These are phyloP conservation scores for Rutstroemia sp. DNA, from an alignment of 2,329 filamentous ascomycete species.

Conservation along the genomic window DNA sequence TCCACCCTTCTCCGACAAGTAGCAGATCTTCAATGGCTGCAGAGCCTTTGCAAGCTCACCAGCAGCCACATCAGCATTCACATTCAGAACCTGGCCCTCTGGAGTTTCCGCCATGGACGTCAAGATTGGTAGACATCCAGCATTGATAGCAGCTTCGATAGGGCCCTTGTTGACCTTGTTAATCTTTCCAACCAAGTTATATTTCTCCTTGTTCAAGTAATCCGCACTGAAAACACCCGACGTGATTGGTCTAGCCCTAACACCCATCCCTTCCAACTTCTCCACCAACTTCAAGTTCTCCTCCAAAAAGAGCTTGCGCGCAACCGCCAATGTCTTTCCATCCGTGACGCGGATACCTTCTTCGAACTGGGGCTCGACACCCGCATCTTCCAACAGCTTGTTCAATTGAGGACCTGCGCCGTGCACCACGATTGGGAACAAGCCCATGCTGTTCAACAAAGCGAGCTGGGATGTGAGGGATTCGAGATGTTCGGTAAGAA, in stretches of 20 bases:
- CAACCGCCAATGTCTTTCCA: slow-evolving; percentile 85
- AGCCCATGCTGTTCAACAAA: slow-evolving; percentile 88
- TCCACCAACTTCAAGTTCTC: slow-evolving; percentile 92
- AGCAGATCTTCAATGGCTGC: slow-evolving; percentile 94
- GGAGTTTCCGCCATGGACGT: slow-evolving; percentile 94
- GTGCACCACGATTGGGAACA: slow-evolving; percentile 94
- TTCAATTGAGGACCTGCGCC: slow-evolving; percentile 94
- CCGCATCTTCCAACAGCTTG: slow-evolving; percentile 78
- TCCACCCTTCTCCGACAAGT: slow-evolving; percentile 96
- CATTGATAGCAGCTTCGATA: slow-evolving; percentile 84
- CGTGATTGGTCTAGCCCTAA: slow-evolving; percentile 81
- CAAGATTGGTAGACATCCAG: slow-evolving; percentile 85
- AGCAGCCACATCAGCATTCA: slow-evolving; percentile 95
- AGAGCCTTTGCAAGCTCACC: slow-evolving; percentile 84
- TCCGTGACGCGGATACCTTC: slow-evolving; percentile 95
- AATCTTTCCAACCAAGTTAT: slow-evolving; percentile 92
- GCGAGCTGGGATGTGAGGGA: slow-evolving; percentile 83
- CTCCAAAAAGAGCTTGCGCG: slow-evolving; percentile 85
- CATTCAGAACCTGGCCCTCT: slow-evolving; percentile 89
- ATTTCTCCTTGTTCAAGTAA: slow-evolving; percentile 94
- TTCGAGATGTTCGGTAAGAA: slow-evolving; percentile 88
- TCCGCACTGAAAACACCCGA: slow-evolving; percentile 86
- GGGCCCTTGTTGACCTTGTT: slow-evolving; percentile 83
- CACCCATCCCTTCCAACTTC: slow-evolving; percentile 81
- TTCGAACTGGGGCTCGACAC: slow-evolving; percentile 91